Base-by-base conservation (phyloP, 2,329 filamentous ascomycete species). In the Neofusicoccum ribis region DNA sequence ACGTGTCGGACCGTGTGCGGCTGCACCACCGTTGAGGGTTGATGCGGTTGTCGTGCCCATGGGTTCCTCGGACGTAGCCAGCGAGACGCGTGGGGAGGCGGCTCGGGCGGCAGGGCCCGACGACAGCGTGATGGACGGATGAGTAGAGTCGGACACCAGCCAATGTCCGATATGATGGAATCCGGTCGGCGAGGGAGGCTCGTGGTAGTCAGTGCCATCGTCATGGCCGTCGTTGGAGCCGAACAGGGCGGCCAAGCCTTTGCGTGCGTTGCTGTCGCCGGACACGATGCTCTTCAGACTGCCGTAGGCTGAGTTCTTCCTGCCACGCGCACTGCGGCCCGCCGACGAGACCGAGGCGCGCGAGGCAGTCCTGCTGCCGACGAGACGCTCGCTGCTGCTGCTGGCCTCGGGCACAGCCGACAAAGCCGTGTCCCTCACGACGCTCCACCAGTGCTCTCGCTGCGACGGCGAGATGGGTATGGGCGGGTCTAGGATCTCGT, bases 401-500 rank as follows among this genome's bases (percentile, higher is more conserved):
- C 79, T 81, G 5, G 76, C 80, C 72, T 83, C 81, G 8, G 81
- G 80, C 51, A 83, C 81, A 39, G 77, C 78, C 62, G 80, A 80
- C 63, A 83, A 70, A 7, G 78, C 78, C 51, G 78, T 77, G 56
- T 78, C 76, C 31, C 73, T 70, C 61, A 77, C 67, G 20, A 72
- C 66, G 73, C 70, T 63, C 74, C 74, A 27, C 69, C 54, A 70
- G 72, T 65, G 72, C 73, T 56, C 71, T 74, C 61, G 69, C 66
- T 71, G 73, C 14, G 41, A 39, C n/a, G 43, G 46, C n/a, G 69
- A 70, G 0, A 72, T 71, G 1, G 70, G 65, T 9, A 69, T 69
- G 12, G 73, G 76, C 15, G 54, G 36, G 36, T 66, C 65, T 8
- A 74, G 73, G 68, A 88, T 86, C 72, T 88, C 85, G 63, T 87